Evolutionary conservation across 2,329 filamentous ascomycete genomes (phyloP), one percentile per base, ranked within the genome.

Genomic region (Teratosphaeria viscida): DNA sequence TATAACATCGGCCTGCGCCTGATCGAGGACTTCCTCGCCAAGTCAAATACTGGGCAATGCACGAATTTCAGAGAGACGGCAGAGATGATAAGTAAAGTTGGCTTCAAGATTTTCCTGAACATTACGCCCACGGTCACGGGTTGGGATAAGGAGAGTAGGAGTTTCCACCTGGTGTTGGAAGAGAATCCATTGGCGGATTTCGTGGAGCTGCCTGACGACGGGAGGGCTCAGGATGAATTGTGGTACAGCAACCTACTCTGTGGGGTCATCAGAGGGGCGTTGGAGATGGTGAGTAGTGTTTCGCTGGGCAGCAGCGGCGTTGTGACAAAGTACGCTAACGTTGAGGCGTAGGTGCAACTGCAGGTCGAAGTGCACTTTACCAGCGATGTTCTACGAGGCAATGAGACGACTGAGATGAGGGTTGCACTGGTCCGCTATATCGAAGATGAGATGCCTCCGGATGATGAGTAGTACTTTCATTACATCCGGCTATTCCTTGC

Each of bases 201-300:
- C 76, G 94, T 99, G 55, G 94, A 99, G 75, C 78, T 99, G 52
- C 94, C 94, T 0, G 94, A 99, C 72, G 94, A 99, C 75, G 94
- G 92, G 57, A 83, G 91, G 64, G 90, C 94, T 3, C 94, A 99
- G 75, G 92, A 96, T 70, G 92, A 97, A 77, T 79, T 99, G 47
- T 99, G 94, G 94, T 99, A 95, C 75, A 96, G 91, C 5, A 99
- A 97, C 75, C 95, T 99, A 60, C 82, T 97, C 52, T 96, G 94
- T 68, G 94, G 94, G 52, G 89, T 99, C 52, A 78, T 99, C 62
- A 82, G 94, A 66, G 94, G 94, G 14, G 87, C 92, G 1, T 75
- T 99, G 61, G 94, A 99, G 75, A 99, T 99, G 94, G 92, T 97
- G 70, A 66, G 77, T 69, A 34, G 53, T 27, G 5, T 47, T 35